These are phyloP conservation scores for Amphicarpaea edgeworthii DNA, from an alignment of 306 rosid species.

Conservation along the genomic window DNA sequence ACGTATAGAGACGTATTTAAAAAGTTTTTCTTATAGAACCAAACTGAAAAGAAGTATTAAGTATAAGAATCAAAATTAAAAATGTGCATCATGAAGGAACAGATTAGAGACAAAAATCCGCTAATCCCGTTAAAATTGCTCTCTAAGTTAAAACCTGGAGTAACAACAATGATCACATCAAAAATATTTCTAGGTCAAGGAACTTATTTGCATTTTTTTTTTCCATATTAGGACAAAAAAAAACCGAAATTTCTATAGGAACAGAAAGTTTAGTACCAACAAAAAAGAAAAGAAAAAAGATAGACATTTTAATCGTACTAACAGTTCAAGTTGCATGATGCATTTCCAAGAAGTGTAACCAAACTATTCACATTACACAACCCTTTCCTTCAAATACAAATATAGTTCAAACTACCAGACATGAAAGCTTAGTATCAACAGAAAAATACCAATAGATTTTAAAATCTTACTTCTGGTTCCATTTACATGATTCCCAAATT, in stretches of 20 bases:
- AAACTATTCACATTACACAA: constrained; percentile 41
- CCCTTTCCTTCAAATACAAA: constrained; percentile 34
- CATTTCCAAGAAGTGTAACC: constrained; percentile 40
- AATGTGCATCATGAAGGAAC: neutral
- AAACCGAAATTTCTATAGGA: neutral
- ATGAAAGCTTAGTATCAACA: constrained; percentile 44
- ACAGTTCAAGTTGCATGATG: constrained; percentile 60
- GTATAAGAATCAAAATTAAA: neutral
- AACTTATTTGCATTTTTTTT: neutral
- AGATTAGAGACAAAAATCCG: neutral
- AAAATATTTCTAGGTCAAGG: neutral
- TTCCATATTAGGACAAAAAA: neutral
- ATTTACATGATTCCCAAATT: constrained; percentile 56
- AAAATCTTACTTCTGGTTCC: constrained; percentile 54
- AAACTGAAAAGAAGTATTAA: neutral
- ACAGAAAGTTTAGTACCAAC: constrained; percentile 46
- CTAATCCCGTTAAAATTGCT: neutral
- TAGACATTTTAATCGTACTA: constrained; percentile 44
- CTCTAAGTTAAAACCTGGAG: neutral
- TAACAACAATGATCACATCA: neutral
- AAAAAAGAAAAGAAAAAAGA: constrained; percentile 35
- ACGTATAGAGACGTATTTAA: neutral
- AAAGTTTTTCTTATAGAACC: neutral
- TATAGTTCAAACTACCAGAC: constrained; percentile 29
- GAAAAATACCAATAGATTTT: constrained; percentile 38